phyloP scores from a whole-genome alignment of 805 yeast species.

The Candida peoriensis region DNA sequence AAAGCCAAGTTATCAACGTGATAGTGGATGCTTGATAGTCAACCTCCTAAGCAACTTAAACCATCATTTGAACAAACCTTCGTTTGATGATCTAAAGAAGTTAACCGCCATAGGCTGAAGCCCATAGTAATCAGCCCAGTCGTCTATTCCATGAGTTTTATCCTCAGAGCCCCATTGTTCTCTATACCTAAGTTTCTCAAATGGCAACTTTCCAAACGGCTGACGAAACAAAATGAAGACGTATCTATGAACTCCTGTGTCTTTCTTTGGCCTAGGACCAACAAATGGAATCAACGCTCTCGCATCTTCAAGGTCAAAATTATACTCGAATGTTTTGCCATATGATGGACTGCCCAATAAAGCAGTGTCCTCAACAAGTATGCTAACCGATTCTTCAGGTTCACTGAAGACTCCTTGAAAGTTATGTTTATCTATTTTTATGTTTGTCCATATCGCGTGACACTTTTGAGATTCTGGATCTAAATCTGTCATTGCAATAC shows the following conservation, averaged over 20 bases:
- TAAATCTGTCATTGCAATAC: constrained; percentile 15
- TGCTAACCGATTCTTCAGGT: background rate
- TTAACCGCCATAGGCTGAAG: constrained; percentile 18
- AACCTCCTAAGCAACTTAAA: no score
- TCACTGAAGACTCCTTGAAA: background rate
- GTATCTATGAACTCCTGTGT: constrained; percentile 13
- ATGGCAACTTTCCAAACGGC: constrained; percentile 12
- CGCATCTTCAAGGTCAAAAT: constrained; percentile 7
- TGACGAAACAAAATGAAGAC: constrained; percentile 19
- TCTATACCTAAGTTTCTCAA: constrained; percentile 13
- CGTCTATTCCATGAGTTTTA: constrained; percentile 15
- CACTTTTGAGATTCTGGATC: constrained; percentile 8
- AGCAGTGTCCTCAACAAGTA: background rate
- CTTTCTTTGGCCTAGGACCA: constrained; percentile 15
- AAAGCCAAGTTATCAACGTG: no score
- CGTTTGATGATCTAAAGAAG: constrained; percentile 16
- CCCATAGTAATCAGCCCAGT: constrained; percentile 18
- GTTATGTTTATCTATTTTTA: constrained; percentile 6
- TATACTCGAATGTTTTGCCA: constrained; percentile 6
- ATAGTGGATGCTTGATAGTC: no score
- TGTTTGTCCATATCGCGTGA: constrained; percentile 19
- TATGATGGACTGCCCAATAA: background rate
- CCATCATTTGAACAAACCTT: no score
- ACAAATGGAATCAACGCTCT: constrained; percentile 12
- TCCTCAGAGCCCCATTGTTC: constrained; percentile 21